Evolutionary conservation across 257 asterid genomes (phyloP).

Genomic region (Nicotiana obtusifolia): DNA sequence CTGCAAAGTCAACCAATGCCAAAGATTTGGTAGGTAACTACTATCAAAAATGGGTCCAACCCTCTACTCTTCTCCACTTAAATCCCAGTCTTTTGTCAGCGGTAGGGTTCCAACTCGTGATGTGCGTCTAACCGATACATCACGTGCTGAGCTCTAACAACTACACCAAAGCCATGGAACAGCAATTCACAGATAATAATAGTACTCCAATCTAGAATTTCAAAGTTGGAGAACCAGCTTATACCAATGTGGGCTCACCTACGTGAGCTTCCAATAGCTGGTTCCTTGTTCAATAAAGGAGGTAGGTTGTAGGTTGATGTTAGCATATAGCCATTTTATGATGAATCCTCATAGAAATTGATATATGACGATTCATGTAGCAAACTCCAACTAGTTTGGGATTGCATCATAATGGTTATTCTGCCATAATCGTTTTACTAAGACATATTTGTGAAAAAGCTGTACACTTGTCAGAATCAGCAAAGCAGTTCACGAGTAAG

Average conservation of each 20-base stretch:
- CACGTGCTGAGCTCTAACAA: background rate
- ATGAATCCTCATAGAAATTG: background rate
- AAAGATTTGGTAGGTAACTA: background rate
- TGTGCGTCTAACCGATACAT: background rate
- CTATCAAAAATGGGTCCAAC: background rate
- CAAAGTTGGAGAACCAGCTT: background rate
- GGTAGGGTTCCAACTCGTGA: background rate
- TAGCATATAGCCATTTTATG: background rate
- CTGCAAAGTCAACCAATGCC: background rate
- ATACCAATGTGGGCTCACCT: background rate
- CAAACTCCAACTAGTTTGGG: background rate
- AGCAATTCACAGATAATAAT: background rate
- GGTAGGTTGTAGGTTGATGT: background rate
- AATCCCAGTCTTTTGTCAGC: background rate
- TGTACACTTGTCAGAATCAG: background rate
- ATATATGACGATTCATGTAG: background rate
- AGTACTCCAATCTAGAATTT: background rate
- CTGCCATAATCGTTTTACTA: background rate
- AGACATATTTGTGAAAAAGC: background rate
- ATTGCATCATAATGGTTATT: background rate
- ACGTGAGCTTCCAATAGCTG: background rate
- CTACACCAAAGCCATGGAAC: background rate
- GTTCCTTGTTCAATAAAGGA: background rate
- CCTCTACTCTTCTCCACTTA: background rate
- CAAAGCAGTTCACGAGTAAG: background rate